phyloP scores from a whole-genome alignment of 768 basidiomycete species.

The Astraeus odoratus region DNA sequence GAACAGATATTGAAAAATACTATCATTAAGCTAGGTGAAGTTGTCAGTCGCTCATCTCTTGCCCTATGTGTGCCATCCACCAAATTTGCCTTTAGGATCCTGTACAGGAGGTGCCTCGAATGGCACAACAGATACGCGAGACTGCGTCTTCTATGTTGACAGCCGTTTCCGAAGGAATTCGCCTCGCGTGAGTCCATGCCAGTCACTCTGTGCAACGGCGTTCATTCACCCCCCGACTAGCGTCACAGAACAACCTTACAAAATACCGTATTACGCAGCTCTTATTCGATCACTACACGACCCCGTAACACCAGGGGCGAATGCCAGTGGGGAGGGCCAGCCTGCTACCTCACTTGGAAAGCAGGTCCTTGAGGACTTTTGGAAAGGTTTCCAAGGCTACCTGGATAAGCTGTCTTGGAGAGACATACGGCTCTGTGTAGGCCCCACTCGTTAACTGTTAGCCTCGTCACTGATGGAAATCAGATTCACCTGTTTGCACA shows the following conservation, averaged over 20 bases:
- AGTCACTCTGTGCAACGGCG: background rate
- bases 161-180: constrained; percentile 65
- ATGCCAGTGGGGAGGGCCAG: constrained; percentile 25
- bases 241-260: constrained; percentile 89
- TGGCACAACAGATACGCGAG: constrained; percentile 61
- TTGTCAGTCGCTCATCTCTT: constrained; percentile 45
- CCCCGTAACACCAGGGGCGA: constrained; percentile 30
- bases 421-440: constrained; percentile 79
- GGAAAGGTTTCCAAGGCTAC: constrained; percentile 84
- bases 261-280: constrained; percentile 84
- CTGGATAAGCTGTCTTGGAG: constrained; percentile 89
- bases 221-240: constrained; percentile 31
- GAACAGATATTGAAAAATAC: constrained; percentile 62
- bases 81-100: constrained; percentile 45
- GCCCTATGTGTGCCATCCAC: constrained; percentile 2
- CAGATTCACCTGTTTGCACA: constrained; percentile 95
- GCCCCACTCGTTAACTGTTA: constrained; percentile 18
- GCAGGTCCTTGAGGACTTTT: constrained; percentile 79
- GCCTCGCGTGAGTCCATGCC: constrained; percentile 45
- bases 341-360: constrained; percentile 46
- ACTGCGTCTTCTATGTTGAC: constrained; percentile 52
- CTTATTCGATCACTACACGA: constrained; percentile 65
- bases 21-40: constrained; percentile 75
- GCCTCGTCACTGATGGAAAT: constrained; percentile 5
- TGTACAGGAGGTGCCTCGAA: constrained; percentile 56